Evolutionary conservation across 2,329 filamentous ascomycete species (phyloP).

Genomic region (Xylaria sp.): DNA sequence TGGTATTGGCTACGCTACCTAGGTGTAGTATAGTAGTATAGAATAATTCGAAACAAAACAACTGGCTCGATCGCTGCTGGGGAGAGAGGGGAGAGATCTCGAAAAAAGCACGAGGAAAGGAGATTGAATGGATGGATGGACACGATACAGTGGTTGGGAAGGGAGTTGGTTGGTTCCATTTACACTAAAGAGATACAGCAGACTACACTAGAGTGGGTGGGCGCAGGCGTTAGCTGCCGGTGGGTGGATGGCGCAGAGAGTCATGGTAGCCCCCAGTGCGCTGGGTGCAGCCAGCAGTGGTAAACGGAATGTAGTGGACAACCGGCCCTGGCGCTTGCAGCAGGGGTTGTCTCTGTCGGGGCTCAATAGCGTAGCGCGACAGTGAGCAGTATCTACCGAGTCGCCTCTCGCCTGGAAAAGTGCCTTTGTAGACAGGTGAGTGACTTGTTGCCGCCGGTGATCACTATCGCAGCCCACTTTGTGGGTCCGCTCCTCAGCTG

Average conservation of each 20-base stretch:
- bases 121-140: constrained; percentile 33
- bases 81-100: constrained; percentile 32
- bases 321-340: constrained; percentile 32
- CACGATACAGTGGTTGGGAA: constrained; percentile 27
- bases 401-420: background rate
- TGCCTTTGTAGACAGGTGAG: constrained; percentile 9
- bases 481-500: constrained; percentile 30
- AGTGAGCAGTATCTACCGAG: constrained; percentile 12
- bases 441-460: constrained; percentile 15
- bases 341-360: constrained; percentile 22
- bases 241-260: constrained; percentile 19
- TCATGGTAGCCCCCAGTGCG: constrained; percentile 26
- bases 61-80: constrained; percentile 27
- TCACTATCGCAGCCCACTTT: constrained; percentile 26
- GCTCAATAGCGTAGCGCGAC: constrained; percentile 28
- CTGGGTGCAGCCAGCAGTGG: constrained; percentile 32
- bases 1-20: constrained; percentile 13
- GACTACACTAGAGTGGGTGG: constrained; percentile 23
- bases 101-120: constrained; percentile 41
- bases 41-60: constrained; percentile 27
- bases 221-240: constrained; percentile 38
- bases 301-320: constrained; percentile 30
- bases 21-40: constrained; percentile 1
- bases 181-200: constrained; percentile 8
- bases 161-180: constrained; percentile 16